These are phyloP conservation scores for Parathielavia hyrcaniae DNA, from an alignment of 495 filamentous ascomycete genomes.

Conservation along the genomic window DNA sequence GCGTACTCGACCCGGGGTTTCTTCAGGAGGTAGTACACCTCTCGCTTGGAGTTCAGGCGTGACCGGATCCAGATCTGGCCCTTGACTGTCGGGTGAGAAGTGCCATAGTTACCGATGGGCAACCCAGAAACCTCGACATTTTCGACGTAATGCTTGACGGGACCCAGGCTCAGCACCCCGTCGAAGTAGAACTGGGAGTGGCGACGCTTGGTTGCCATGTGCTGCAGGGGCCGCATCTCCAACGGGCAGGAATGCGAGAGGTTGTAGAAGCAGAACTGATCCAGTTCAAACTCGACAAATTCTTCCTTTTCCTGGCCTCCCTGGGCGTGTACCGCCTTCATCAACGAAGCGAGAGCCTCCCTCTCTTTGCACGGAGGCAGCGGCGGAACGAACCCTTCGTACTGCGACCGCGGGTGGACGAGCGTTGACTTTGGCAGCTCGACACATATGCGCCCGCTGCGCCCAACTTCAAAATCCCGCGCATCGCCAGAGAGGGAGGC, in stretches of 20 bases:
- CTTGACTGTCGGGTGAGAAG: slow-evolving; percentile 39
- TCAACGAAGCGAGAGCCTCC: slow-evolving; percentile 27
- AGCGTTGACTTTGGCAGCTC: slow-evolving; percentile 24
- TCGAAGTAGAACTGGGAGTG: slow-evolving; percentile 48
- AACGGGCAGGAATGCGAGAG: slow-evolving; percentile 29
- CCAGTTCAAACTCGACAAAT: slow-evolving; percentile 43
- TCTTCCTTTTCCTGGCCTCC: slow-evolving; percentile 7
- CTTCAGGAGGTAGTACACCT: slow-evolving; percentile 57
- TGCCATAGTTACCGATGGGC: slow-evolving; percentile 61
- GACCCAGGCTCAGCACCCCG: slow-evolving; percentile 49
- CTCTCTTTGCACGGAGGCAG: slow-evolving; percentile 24
- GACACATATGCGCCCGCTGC: slow-evolving; percentile 18
- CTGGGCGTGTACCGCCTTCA: slow-evolving; percentile 1
- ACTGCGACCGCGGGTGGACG: slow-evolving; percentile 19
- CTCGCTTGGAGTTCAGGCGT: slow-evolving; percentile 22
- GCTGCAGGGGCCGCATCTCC: slow-evolving; percentile 50
- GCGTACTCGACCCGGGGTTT: slow-evolving; percentile 52
- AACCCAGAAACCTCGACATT: slow-evolving; percentile 50
- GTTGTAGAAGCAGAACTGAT: slow-evolving; percentile 50
- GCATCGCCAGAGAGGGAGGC: neutral
- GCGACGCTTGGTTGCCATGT: slow-evolving; percentile 36
- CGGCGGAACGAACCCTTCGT: slow-evolving; percentile 18
- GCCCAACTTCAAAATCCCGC: neutral
- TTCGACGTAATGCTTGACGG: slow-evolving; percentile 42
- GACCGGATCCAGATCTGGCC: slow-evolving; percentile 59